These are phyloP conservation scores for Gossypium anomalum DNA, from an alignment of 345 rosid species.

Conservation along the genomic window DNA sequence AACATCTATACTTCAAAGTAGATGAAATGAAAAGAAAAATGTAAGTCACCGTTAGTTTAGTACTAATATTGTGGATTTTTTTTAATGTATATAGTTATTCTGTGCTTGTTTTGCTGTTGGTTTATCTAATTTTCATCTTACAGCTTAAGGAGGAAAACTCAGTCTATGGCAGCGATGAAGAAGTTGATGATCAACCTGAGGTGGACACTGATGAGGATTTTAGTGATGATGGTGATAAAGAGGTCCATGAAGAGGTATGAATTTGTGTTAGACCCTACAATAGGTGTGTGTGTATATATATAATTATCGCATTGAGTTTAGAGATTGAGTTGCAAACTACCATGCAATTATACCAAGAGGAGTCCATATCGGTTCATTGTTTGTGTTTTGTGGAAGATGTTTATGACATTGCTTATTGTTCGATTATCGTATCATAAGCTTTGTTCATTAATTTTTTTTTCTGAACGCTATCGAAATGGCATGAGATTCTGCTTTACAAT, in stretches of 20 bases:
- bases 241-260: slow-evolving; percentile 69
- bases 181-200: slow-evolving; percentile 81
- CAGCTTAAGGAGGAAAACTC: slow-evolving; percentile 90
- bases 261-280: not conserved
- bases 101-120: not conserved
- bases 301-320: not conserved
- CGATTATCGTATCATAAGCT: not conserved
- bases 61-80: not conserved
- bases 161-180: slow-evolving; percentile 95
- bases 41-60: not conserved
- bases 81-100: not conserved
- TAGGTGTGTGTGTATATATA: not conserved
- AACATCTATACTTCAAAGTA: not conserved
- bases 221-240: slow-evolving; percentile 51
- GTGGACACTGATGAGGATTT: slow-evolving; percentile 84
- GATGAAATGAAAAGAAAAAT: not conserved
- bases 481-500: not conserved
- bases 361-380: not conserved
- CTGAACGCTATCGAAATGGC: not conserved
- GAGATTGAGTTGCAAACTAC: not conserved
- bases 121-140: not conserved
- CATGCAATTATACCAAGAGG: not conserved
- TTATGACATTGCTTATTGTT: not conserved
- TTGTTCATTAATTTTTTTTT: not conserved
- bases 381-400: not conserved